phyloP scores from a whole-genome alignment of 2,329 filamentous ascomycete species.

The Graphilbum ipis-grandicollis region DNA sequence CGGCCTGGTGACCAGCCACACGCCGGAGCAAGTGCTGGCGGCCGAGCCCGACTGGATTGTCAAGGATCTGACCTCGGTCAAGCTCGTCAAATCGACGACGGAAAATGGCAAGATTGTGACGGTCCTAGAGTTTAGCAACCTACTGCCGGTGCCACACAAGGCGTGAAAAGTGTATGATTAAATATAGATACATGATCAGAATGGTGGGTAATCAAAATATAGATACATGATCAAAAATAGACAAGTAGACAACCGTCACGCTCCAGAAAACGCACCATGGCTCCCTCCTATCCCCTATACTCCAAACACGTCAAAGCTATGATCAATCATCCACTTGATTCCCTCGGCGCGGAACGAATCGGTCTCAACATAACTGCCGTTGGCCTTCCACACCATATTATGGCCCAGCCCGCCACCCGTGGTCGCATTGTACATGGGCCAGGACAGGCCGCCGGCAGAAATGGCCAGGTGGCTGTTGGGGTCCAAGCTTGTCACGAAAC shows the following conservation, averaged over 20 bases:
- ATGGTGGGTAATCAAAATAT: no score
- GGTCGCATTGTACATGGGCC: slow-evolving; percentile 9
- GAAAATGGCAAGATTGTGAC: slow-evolving; percentile 19
- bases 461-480: no score
- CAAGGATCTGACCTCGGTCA: slow-evolving; percentile 58
- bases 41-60: slow-evolving; percentile 84
- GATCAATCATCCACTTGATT: slow-evolving; percentile 6
- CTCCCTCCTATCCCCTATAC: background rate
- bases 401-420: slow-evolving; percentile 8
- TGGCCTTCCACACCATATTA: slow-evolving; percentile 6
- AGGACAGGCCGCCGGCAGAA: no score
- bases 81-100: slow-evolving; percentile 41
- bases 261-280: no score
- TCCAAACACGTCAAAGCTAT: slow-evolving; percentile 5
- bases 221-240: no score
- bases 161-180: background rate
- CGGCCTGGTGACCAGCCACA: slow-evolving; percentile 73
- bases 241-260: no score
- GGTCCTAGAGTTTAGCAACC: slow-evolving; percentile 50
- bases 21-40: slow-evolving; percentile 48
- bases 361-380: slow-evolving; percentile 1
- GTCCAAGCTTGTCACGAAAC: slow-evolving; percentile 12
- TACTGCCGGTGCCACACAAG: slow-evolving; percentile 17
- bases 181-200: background rate
- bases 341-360: slow-evolving; percentile 5